A percentile compares a stretch with the other conserved stretches of the same genome.
Conservation (phyloP, 306 rosid genomes). For the Calophaca sinica region DNA sequence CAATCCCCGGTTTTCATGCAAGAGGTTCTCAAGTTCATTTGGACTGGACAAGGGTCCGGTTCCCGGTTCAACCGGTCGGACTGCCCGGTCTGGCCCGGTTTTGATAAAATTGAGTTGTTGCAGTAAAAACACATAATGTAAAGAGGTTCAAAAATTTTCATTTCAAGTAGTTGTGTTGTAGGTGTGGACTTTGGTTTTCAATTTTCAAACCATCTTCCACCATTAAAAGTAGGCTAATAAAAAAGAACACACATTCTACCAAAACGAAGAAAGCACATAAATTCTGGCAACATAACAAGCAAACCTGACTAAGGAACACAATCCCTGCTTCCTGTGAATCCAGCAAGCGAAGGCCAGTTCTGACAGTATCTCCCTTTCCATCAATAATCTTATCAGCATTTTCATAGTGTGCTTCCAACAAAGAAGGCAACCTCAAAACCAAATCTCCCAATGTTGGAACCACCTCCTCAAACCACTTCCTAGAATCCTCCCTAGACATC, state of each 20-base stretch:
- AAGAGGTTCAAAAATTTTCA: not conserved
- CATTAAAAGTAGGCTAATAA: not conserved
- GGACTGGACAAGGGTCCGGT: too few species aligned
- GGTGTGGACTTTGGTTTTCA: not conserved
- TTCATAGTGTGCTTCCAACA: slow-evolving; percentile 79
- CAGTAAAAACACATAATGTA: not conserved
- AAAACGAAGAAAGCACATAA: not conserved
- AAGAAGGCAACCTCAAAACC: slow-evolving; percentile 75
- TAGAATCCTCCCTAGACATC: slow-evolving; percentile 63
- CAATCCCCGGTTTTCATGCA: too few species aligned
- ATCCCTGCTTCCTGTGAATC: slow-evolving; percentile 73
- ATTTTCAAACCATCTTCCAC: slow-evolving; percentile 11
- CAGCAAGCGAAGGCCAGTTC: slow-evolving; percentile 74
- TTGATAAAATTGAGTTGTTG: too few species aligned
- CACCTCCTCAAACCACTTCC: slow-evolving; percentile 73
- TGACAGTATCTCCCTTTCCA: slow-evolving; percentile 43
- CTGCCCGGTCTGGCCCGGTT: too few species aligned
- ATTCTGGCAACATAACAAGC: not conserved
- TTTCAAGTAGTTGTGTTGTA: slow-evolving; percentile 2
- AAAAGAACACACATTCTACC: not conserved
- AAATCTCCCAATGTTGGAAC: slow-evolving; percentile 76
- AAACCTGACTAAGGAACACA: slow-evolving; percentile 85
- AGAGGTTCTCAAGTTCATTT: too few species aligned
- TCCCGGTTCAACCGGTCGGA: too few species aligned
- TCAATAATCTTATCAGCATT: slow-evolving; percentile 49